phyloP scores from a whole-genome alignment of 345 rosid genomes.

The Brassica rapa region DNA sequence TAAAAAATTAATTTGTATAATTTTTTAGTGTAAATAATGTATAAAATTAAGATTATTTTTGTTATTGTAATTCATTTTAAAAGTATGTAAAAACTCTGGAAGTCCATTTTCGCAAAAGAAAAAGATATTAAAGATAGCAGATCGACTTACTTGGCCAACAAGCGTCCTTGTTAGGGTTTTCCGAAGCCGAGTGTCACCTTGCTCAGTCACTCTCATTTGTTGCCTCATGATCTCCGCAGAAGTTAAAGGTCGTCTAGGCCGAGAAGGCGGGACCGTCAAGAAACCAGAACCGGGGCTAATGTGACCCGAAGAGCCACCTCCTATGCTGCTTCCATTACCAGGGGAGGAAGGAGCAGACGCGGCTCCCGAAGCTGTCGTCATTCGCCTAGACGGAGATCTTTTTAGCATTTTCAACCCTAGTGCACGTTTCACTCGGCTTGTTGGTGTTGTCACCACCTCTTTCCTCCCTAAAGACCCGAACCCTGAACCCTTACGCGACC shows the following conservation, averaged over 20 bases:
- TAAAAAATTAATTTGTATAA: too few relatives aligned
- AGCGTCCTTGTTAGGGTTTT: constrained; percentile 86
- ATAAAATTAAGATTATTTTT: too few relatives aligned
- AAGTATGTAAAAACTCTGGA: too few relatives aligned
- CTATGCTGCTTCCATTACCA: constrained; percentile 33
- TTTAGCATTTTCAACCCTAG: constrained; percentile 75
- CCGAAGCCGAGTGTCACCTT: constrained; percentile 71
- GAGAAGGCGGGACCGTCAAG: constrained; percentile 45
- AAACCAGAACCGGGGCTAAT: constrained; percentile 43
- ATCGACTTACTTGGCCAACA: constrained; percentile 79
- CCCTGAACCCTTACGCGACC: constrained; percentile 21
- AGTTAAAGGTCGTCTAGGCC: constrained; percentile 72
- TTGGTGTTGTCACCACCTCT: constrained; percentile 65
- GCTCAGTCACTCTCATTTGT: constrained; percentile 91
- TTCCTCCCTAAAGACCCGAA: constrained; percentile 48
- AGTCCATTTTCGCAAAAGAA: too few relatives aligned
- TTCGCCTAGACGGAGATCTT: constrained; percentile 70
- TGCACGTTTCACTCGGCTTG: constrained; percentile 68
- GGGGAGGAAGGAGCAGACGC: constrained; percentile 63
- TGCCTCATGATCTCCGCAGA: constrained; percentile 94
- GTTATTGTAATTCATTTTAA: too few relatives aligned
- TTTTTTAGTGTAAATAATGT: too few relatives aligned
- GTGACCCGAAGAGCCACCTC: constrained; percentile 20
- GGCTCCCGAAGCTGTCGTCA: constrained; percentile 42
- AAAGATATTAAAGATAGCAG: background rate